These are phyloP conservation scores for Poronia punctata DNA, from an alignment of 495 filamentous ascomycete species.

Conservation along the genomic window DNA sequence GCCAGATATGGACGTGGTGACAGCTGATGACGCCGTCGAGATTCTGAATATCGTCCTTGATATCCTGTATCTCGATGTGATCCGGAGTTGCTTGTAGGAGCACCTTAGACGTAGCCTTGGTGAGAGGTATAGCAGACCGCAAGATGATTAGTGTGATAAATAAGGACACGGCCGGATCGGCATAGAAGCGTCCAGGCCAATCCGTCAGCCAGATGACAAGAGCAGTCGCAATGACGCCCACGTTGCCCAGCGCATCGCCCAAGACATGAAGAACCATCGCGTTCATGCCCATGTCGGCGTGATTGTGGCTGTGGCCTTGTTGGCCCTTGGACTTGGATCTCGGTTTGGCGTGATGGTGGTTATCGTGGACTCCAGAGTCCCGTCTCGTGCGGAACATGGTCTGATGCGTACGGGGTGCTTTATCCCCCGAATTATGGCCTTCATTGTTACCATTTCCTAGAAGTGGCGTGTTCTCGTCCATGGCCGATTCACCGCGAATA, in stretches of 20 bases:
- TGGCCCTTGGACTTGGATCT: conserved; percentile 50
- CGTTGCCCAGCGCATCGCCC: conserved; percentile 92
- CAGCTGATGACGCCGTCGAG: conserved; percentile 80
- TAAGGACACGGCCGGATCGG: conserved; percentile 90
- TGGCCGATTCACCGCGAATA: conserved; percentile 40
- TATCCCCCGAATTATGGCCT: conserved; percentile 10
- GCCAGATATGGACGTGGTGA: conserved; percentile 97
- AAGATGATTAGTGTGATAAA: conserved; percentile 95
- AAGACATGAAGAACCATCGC: conserved; percentile 95
- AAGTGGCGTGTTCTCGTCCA: conserved; percentile 42
- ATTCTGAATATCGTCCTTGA: conserved; percentile 81
- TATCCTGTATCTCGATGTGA: conserved; percentile 78
- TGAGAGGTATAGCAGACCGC: conserved; percentile 81
- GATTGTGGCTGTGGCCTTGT: conserved; percentile 59
- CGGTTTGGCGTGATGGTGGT: conserved; percentile 78
- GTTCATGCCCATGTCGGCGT: conserved; percentile 93
- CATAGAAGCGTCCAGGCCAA: conserved; percentile 57
- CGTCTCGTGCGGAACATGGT: conserved; percentile 23
- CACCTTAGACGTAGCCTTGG: conserved; percentile 87
- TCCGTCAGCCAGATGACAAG: conserved; percentile 85
- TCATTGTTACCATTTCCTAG: conserved; percentile 17
- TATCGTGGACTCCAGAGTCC: conserved; percentile 43
- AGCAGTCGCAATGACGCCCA: conserved; percentile 91
- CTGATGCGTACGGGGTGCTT: conserved; percentile 11
- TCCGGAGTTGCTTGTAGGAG: conserved; percentile 88